A percentile compares a stretch with the other conserved stretches of the same genome.
These are phyloP conservation scores for Diplosphaera chodatii DNA, from an alignment of 139 green algal genomes.

Conservation along the genomic window DNA sequence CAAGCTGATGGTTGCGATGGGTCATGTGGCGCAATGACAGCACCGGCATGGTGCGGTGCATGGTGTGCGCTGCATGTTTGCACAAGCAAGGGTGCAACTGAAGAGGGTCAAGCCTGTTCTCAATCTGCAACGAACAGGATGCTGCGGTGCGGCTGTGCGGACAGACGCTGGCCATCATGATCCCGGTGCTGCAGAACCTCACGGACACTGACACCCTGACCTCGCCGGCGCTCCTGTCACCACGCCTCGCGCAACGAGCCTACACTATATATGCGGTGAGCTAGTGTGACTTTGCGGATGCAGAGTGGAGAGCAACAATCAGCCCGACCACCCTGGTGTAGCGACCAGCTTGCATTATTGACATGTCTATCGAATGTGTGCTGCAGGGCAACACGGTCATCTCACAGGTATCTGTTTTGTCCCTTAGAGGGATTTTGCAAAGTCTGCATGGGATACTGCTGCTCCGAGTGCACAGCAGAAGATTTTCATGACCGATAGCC, in stretches of 20 bases:
- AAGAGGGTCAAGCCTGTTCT: too few relatives aligned
- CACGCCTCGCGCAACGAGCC: neutral
- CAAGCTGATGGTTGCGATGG: too few relatives aligned
- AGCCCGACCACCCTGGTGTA: too few relatives aligned
- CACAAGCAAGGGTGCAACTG: too few relatives aligned
- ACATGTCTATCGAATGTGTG: neutral
- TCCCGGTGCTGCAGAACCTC: neutral
- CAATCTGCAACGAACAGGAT: neutral
- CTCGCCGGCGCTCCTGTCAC: neutral
- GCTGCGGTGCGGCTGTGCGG: neutral
- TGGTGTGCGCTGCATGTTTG: too few relatives aligned
- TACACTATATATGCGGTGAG: neutral
- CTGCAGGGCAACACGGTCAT: neutral
- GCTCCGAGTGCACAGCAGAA: too few relatives aligned
- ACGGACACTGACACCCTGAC: neutral
- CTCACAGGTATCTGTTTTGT: neutral
- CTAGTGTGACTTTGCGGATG: too few relatives aligned
- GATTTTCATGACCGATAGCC: too few relatives aligned
- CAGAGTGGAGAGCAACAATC: neutral
- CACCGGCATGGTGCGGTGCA: too few relatives aligned
- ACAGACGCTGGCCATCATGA: neutral
- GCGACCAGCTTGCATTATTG: neutral
- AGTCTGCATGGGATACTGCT: too few relatives aligned
- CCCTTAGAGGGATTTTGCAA: too few relatives aligned
- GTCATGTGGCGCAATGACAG: too few relatives aligned